Conservation (phyloP, 768 basidiomycete genomes). For the Auriscalpium orientale region DNA sequence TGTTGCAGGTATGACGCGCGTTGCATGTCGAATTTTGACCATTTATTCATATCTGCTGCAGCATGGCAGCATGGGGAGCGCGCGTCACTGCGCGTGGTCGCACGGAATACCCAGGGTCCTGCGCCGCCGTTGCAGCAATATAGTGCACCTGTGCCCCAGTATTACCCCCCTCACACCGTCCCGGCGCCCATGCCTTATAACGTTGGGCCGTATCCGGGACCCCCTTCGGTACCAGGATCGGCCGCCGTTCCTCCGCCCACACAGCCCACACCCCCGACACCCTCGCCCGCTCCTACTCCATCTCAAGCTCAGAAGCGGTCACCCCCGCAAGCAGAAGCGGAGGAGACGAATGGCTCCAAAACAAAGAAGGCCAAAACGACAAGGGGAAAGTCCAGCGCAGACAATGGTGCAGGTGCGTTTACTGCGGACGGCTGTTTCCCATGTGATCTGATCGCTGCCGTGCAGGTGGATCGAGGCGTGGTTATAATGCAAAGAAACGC, state of each 20-base stretch:
- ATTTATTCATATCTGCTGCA: conserved; percentile 21
- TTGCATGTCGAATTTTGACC: conserved; percentile 13
- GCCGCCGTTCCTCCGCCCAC: conserved; percentile 17
- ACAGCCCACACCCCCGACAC: conserved; percentile 9
- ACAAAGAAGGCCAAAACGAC: conserved; percentile 37
- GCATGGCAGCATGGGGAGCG: conserved; percentile 49
- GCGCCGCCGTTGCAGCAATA: conserved; percentile 12
- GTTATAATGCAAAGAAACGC: conserved; percentile 66
- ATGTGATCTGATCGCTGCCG: neutral
- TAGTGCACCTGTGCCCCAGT: conserved; percentile 19
- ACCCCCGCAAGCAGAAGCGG: conserved; percentile 31
- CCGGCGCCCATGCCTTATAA: conserved; percentile 2
- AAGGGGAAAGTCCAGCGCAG: conserved; percentile 25
- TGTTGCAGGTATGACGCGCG: neutral
- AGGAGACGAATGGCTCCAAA: conserved; percentile 35
- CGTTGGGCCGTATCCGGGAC: conserved; percentile 11
- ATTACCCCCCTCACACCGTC: conserved; percentile 14
- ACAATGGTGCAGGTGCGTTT: conserved; percentile 26
- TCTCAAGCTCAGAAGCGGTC: conserved; percentile 29
- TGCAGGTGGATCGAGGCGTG: conserved; percentile 46
- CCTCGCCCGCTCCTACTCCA: conserved; percentile 12
- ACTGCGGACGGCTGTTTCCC: neutral
- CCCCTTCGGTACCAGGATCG: conserved; percentile 10
- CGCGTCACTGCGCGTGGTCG: conserved; percentile 51
- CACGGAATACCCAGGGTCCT: conserved; percentile 33